These are phyloP conservation scores for Silybum marianum DNA, from an alignment of 129 eudicot genomes.

Conservation along the genomic window DNA sequence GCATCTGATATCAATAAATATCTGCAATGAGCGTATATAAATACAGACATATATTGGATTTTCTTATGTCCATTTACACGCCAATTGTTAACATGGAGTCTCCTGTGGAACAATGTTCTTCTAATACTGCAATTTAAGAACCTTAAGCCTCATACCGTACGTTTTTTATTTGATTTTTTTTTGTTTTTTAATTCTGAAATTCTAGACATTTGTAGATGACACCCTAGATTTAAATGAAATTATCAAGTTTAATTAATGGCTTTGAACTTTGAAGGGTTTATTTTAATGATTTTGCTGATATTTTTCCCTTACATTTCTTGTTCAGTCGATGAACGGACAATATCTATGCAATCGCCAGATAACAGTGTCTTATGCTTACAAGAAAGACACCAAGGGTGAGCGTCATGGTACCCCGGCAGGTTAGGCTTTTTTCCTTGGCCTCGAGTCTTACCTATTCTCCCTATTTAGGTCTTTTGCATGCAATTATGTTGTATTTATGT, in stretches of 20 bases:
- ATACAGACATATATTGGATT: no score
- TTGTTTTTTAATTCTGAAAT: neutral
- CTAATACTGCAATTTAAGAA: neutral
- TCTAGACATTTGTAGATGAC: neutral
- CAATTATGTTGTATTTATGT: no score
- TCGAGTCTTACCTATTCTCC: neutral
- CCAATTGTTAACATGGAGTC: no score
- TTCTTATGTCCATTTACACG: no score
- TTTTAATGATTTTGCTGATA: neutral
- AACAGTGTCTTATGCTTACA: slow-evolving; percentile 98
- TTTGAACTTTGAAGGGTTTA: neutral
- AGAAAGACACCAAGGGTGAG: slow-evolving; percentile 98
- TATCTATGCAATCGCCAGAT: slow-evolving; percentile 98
- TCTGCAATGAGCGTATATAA: no score
- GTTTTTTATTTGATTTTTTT: no score
- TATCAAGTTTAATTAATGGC: neutral
- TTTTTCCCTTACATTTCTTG: neutral
- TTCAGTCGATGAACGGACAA: slow-evolving; percentile 98
- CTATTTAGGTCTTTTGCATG: no score
- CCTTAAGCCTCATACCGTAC: no score
- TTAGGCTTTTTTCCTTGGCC: slow-evolving; percentile 26
- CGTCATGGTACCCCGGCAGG: slow-evolving; percentile 99
- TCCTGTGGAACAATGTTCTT: neutral
- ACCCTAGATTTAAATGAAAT: neutral
- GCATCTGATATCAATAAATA: no score